These are phyloP conservation scores for Ceratobasidium theobromae DNA, from an alignment of 1,284 basidiomycete genomes.

Conservation along the genomic window DNA sequence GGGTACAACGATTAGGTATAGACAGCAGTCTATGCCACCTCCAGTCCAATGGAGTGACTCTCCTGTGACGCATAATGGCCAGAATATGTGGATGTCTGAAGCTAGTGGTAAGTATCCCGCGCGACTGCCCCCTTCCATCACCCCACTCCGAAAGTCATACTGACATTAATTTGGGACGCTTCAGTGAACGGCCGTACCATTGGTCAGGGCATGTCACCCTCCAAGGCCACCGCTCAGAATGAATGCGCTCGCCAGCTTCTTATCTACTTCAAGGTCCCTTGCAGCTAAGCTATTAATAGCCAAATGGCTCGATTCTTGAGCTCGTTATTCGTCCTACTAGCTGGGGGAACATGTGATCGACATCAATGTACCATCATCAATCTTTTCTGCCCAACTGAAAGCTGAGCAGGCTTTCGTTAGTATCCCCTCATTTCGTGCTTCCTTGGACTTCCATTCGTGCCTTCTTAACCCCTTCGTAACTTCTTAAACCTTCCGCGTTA, in stretches of 20 bases:
- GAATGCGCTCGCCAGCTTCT: constrained; percentile 26
- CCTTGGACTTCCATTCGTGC: too few species aligned
- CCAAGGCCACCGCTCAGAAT: constrained; percentile 19
- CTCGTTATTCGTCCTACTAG: too few species aligned
- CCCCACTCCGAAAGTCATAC: not conserved
- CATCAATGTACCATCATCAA: too few species aligned
- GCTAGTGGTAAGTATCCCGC: not conserved
- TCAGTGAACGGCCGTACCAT: constrained; percentile 11
- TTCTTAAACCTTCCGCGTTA: too few species aligned
- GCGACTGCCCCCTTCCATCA: not conserved
- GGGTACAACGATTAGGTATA: not conserved
- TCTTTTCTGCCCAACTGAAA: too few species aligned
- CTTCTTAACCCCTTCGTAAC: too few species aligned
- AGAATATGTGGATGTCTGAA: constrained; percentile 9
- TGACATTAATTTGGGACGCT: not conserved
- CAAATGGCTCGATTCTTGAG: not conserved
- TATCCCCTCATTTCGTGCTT: too few species aligned
- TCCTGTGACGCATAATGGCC: not conserved
- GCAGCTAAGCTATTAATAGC: not conserved
- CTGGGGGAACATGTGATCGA: too few species aligned
- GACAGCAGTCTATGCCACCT: constrained; percentile 17
- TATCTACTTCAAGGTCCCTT: constrained; percentile 6
- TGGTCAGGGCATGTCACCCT: not conserved
- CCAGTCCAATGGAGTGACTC: constrained; percentile 4
- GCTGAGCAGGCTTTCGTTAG: too few species aligned